A percentile compares a stretch with the other conserved stretches of the same genome.
phyloP scores from a whole-genome alignment of 176 grass and related monocot species.

The Bolboschoenus planiculmis region DNA sequence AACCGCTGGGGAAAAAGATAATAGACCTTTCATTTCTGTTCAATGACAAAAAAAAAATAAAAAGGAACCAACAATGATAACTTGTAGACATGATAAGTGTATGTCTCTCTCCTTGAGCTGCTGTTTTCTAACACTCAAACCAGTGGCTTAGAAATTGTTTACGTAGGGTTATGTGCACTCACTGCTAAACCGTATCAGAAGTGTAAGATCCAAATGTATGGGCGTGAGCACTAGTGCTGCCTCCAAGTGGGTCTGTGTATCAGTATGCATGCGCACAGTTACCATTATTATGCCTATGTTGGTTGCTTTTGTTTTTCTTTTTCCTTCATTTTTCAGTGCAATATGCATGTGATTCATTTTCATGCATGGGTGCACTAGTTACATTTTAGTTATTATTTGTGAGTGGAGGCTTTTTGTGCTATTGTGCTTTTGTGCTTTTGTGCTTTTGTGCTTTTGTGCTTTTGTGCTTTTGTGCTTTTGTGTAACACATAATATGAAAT shows the following conservation, averaged over 20 bases:
- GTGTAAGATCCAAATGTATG: neutral
- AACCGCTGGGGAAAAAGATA: conserved; percentile 65
- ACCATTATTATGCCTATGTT: neutral
- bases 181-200: neutral
- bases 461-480: neutral
- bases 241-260: neutral
- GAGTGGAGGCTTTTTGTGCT: too few species aligned
- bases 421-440: neutral
- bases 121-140: neutral
- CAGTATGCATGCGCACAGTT: neutral
- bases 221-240: neutral
- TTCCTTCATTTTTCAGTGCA: neutral
- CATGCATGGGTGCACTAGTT: neutral
- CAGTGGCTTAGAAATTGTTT: neutral
- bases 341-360: neutral
- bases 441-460: neutral
- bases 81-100: neutral
- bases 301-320: neutral
- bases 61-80: neutral
- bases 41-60: conserved; percentile 14
- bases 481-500: neutral
- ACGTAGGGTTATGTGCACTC: neutral
- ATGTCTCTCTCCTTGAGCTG: neutral
- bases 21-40: conserved; percentile 19
- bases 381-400: neutral